These are phyloP conservation scores for Pharus latifolius DNA, from an alignment of 176 grass and related monocot species.

Conservation along the genomic window DNA sequence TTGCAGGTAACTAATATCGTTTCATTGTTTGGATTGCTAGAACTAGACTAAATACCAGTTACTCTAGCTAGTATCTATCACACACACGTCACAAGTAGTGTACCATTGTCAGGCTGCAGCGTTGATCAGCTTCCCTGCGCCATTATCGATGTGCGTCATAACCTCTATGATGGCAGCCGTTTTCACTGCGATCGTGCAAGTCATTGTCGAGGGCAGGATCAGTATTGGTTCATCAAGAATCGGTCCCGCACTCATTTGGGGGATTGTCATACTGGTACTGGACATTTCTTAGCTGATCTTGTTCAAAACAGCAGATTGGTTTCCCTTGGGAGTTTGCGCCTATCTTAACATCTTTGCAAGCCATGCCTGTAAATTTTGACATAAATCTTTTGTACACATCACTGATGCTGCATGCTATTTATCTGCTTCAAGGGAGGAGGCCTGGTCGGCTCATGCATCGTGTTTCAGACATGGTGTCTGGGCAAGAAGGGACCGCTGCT, in stretches of 20 bases:
- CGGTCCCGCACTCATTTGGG: background rate
- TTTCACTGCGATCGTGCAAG: conserved; percentile 25
- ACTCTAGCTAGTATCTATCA: too few species aligned
- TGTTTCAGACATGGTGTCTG: conserved; percentile 54
- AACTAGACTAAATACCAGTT: too few species aligned
- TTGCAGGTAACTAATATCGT: conserved; percentile 32
- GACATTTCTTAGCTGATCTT: background rate
- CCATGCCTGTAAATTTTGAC: too few species aligned
- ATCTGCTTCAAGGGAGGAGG: conserved; percentile 55
- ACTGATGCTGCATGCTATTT: too few species aligned
- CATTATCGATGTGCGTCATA: conserved; percentile 27
- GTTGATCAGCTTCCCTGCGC: conserved; percentile 30
- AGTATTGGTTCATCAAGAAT: conserved; percentile 13
- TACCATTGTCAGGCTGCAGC: conserved; percentile 23
- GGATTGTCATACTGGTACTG: conserved; percentile 39
- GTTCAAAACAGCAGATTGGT: background rate
- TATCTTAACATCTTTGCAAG: too few species aligned
- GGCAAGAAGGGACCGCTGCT: conserved; percentile 48
- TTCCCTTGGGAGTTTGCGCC: too few species aligned
- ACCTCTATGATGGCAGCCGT: conserved; percentile 28
- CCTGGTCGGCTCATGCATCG: background rate
- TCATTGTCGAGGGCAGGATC: conserved; percentile 33
- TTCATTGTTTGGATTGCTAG: background rate
- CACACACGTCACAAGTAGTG: too few species aligned
- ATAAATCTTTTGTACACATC: too few species aligned